phyloP scores from a whole-genome alignment of 2,329 filamentous ascomycete genomes.

The Colletotrichum phormii region DNA sequence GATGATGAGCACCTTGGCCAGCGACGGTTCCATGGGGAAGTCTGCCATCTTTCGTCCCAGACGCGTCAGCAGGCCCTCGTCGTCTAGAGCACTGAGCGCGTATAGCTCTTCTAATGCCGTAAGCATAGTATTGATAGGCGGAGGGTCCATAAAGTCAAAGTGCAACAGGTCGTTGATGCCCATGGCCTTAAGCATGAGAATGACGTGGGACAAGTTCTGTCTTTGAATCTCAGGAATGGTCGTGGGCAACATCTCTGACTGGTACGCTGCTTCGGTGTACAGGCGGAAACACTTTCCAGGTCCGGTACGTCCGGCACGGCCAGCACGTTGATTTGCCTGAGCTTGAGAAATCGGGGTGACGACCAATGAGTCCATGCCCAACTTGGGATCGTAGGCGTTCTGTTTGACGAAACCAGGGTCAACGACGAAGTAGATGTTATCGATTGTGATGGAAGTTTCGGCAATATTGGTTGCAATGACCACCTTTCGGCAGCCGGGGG shows the following conservation, averaged over 20 bases:
- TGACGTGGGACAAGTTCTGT: constrained; percentile 91
- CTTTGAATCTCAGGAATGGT: constrained; percentile 97
- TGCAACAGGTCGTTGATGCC: constrained; percentile 97
- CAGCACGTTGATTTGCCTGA: constrained; percentile 93
- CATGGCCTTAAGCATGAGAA: constrained; percentile 99
- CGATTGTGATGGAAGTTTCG: constrained; percentile 97
- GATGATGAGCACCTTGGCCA: constrained; percentile 90
- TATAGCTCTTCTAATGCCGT: constrained; percentile 96
- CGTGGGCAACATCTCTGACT: constrained; percentile 96
- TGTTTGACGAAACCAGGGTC: constrained; percentile 99
- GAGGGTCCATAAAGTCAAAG: constrained; percentile 99
- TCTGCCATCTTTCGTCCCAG: constrained; percentile 97
- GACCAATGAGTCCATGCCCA: constrained; percentile 96
- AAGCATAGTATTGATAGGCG: constrained; percentile 97
- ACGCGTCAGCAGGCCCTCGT: constrained; percentile 92
- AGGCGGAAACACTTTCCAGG: constrained; percentile 96
- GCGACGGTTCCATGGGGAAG: constrained; percentile 95
- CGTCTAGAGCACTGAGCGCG: constrained; percentile 88
- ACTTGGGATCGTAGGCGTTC: constrained; percentile 95
- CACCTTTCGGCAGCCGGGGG: constrained; percentile 87
- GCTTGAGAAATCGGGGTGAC: constrained; percentile 97
- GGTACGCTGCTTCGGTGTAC: constrained; percentile 95
- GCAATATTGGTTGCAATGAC: constrained; percentile 99
- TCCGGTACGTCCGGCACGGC: constrained; percentile 91
- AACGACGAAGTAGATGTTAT: constrained; percentile 96